Conservation (phyloP, 192 early-diverging fungal genomes). For the Entomortierella lignicola region DNA sequence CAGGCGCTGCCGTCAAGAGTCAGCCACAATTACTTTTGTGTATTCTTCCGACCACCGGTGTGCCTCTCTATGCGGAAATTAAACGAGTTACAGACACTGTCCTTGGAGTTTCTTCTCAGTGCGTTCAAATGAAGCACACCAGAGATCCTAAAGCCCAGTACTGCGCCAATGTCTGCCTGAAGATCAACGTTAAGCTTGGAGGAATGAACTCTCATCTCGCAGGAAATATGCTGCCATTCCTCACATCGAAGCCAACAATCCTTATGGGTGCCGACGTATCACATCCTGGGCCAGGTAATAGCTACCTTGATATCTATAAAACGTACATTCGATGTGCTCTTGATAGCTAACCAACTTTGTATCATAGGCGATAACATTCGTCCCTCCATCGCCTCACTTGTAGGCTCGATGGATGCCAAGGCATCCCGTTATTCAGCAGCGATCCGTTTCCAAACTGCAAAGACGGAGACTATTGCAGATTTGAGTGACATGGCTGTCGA, state of each 20-base stretch:
- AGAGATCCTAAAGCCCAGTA: constrained; percentile 87
- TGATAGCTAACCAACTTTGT: no score
- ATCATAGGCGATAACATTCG: constrained; percentile 52
- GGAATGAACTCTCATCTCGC: constrained; percentile 84
- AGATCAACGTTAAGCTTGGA: constrained; percentile 95
- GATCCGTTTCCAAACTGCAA: constrained; percentile 71
- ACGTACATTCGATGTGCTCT: background rate
- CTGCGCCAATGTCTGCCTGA: constrained; percentile 95
- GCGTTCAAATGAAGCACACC: constrained; percentile 87
- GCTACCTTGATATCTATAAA: background rate
- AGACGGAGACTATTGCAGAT: constrained; percentile 77
- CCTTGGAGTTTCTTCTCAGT: constrained; percentile 93
- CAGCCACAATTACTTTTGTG: constrained; percentile 88
- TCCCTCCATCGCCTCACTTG: constrained; percentile 82
- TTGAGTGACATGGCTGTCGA: constrained; percentile 74
- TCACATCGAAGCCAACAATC: constrained; percentile 79
- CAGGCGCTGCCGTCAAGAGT: constrained; percentile 71
- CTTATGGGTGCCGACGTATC: constrained; percentile 93
- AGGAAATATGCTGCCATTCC: constrained; percentile 71
- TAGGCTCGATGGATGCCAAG: constrained; percentile 70
- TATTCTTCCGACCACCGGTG: constrained; percentile 84
- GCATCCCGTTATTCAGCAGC: constrained; percentile 71
- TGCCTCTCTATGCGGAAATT: constrained; percentile 85
- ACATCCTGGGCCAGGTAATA: constrained; percentile 75
- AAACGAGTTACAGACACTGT: constrained; percentile 93